A percentile compares a stretch with the other conserved stretches of the same genome.
phyloP scores from a whole-genome alignment of 2,329 filamentous ascomycete genomes.

The Celoporthe dispersa region DNA sequence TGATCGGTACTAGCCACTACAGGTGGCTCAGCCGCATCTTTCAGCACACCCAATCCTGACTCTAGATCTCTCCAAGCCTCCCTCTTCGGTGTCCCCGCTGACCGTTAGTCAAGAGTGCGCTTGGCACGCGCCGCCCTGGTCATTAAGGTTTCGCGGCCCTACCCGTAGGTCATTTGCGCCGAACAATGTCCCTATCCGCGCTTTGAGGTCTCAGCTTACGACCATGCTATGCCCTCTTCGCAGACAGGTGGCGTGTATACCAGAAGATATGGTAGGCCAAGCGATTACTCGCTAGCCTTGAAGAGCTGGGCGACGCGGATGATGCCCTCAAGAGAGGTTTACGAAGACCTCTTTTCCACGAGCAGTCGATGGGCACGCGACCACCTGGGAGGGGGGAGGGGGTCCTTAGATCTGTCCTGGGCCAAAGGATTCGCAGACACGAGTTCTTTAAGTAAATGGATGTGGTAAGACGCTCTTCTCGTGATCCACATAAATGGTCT shows the following conservation, averaged over 20 bases:
- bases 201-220: not conserved
- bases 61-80: not conserved
- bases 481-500: not conserved
- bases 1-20: no score
- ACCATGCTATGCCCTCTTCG: not conserved
- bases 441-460: not conserved
- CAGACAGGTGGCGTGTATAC: no score
- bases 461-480: not conserved
- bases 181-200: not conserved
- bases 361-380: not conserved
- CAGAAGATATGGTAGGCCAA: no score
- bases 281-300: not conserved
- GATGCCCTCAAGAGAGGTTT: not conserved
- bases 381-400: not conserved
- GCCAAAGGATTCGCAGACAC: not conserved
- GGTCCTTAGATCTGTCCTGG: not conserved
- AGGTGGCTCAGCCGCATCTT: not conserved
- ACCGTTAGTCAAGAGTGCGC: not conserved
- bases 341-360: no score
- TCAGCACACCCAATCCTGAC: not conserved
- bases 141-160: not conserved
- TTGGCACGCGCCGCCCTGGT: not conserved
- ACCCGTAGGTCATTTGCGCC: not conserved
- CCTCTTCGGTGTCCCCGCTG: not conserved
- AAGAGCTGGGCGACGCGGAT: not conserved